A percentile compares a stretch with the other conserved stretches of the same genome.
Evolutionary conservation across 352 stramenopile species (phyloP).

Genomic region (Pythium phragmitis): DNA sequence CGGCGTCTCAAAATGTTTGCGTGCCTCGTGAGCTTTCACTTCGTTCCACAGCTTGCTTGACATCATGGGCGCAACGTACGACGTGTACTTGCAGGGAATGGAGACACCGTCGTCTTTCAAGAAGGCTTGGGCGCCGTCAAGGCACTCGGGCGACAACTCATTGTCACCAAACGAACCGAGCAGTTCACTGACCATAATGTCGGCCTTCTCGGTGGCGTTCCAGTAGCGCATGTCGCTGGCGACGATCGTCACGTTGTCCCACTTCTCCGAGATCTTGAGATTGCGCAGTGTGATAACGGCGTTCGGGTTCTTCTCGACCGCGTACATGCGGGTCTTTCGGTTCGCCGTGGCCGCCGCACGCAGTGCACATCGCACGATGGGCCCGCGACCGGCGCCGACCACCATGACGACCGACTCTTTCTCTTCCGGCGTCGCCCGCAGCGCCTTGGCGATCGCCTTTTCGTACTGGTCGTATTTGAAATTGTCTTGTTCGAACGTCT

Average conservation of each 20-base stretch:
- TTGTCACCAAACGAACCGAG: conserved; percentile 98
- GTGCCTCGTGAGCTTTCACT: conserved; percentile 70
- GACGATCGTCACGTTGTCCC: conserved; percentile 86
- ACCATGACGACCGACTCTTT: conserved; percentile 86
- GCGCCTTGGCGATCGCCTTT: conserved; percentile 85
- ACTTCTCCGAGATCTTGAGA: conserved; percentile 83
- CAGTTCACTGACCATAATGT: conserved; percentile 96
- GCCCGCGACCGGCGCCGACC: conserved; percentile 95
- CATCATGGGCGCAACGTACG: conserved; percentile 94
- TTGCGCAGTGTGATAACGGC: conserved; percentile 94
- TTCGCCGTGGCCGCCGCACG: conserved; percentile 62
- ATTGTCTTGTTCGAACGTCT: conserved; percentile 98
- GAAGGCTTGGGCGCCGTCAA: conserved; percentile 94
- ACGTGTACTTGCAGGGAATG: conserved; percentile 93
- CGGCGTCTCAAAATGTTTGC: conserved; percentile 93
- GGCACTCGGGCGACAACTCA: conserved; percentile 98
- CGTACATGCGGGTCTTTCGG: conserved; percentile 88
- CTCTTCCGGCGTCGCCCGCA: conserved; percentile 52
- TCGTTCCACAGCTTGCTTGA: conserved; percentile 93
- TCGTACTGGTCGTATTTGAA: conserved; percentile 99
- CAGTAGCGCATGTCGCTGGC: conserved; percentile 86
- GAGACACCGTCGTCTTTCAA: conserved; percentile 89
- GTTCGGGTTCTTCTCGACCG: conserved; percentile 99
- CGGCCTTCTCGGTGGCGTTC: conserved; percentile 78
- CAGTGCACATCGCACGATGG: conserved; percentile 91